These are phyloP conservation scores for Tetrapisispora arboricola DNA, from an alignment of 805 yeast species.

Conservation along the genomic window DNA sequence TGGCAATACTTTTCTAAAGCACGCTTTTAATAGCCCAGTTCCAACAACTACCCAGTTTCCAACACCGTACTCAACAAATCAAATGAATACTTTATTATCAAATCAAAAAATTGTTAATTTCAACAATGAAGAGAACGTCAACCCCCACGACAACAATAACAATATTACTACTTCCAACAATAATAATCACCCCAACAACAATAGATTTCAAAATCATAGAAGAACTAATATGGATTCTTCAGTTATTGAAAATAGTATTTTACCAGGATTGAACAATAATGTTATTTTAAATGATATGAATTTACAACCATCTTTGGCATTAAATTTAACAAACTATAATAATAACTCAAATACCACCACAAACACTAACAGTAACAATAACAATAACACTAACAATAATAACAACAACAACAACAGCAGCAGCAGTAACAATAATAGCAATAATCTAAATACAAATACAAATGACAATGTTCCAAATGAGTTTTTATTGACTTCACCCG, in stretches of 20 bases:
- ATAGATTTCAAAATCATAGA: constrained; percentile 3
- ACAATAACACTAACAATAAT: background rate
- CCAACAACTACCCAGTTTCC: constrained; percentile 27
- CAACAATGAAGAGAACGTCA: too few relatives aligned
- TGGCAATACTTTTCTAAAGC: constrained; percentile 1
- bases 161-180: background rate
- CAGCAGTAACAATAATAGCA: background rate
- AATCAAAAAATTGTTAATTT: constrained; percentile 3
- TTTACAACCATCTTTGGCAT: constrained; percentile 27
- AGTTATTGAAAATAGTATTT: constrained; percentile 20
- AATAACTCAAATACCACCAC: too few relatives aligned
- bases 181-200: too few relatives aligned
- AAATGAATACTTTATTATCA: constrained; percentile 3
- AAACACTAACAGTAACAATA: background rate
- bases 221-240: constrained; percentile 15
- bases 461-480: constrained; percentile 19
- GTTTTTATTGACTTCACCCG: constrained; percentile 27
- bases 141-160: too few relatives aligned
- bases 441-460: background rate
- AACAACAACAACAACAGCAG: constrained; percentile 1
- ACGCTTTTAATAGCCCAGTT: constrained; percentile 21
- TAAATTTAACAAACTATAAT: constrained; percentile 9
- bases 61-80: constrained; percentile 26
- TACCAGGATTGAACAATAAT: constrained; percentile 8
- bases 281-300: constrained; percentile 24